Evolutionary conservation across 805 yeast species (phyloP), one percentile per base, ranked within the genome.

Genomic region (Candida ficus): DNA sequence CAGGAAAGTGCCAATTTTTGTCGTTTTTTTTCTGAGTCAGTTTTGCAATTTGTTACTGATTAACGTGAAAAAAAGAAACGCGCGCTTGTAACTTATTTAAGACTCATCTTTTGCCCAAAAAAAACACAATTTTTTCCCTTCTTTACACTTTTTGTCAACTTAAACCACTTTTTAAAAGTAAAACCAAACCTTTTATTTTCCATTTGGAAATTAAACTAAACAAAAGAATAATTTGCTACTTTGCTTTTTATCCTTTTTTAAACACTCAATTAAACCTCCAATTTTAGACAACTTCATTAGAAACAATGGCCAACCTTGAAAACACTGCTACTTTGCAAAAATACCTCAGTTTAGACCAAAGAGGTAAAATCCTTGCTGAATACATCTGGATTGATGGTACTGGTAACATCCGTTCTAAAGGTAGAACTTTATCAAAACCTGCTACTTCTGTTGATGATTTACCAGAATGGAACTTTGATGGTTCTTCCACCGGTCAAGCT

Each of bases 401-500:
- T 50, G 95, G 95, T 62, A 77, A 80, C 60, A 66, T 89, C 57
- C 86, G 99, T 73, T 87, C 97, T 47, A 93, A 93, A 74, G 89
- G 96, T 70, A 85, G 82, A 68, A 93, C 99, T 43, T 71, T 93
- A 52, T 59, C 58, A 58, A 77, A 79, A 68, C 73, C 68, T 59
- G 83, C 93, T 41, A 60, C 76, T 34, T 71, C 83, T 28, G 70
- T 88, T 40, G 91, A 84, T 47, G 95, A 93, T 61, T 75, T 93
- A 56, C 97, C 98, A 53, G 96, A 91, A 70, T 93, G 99, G 99
- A 93, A 93, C 76, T 93, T 93, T 59, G 99, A 93, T 66, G 99
- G 99, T 68, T 90, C 98, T 33, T 90, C 98, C 26, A 93, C 99
- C 39, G 89, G 84, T 55, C 99, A 93, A 75, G 98, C 99, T 42